Base-by-base conservation (phyloP, 768 basidiomycete genomes). In the Lyophyllum semitale region DNA sequence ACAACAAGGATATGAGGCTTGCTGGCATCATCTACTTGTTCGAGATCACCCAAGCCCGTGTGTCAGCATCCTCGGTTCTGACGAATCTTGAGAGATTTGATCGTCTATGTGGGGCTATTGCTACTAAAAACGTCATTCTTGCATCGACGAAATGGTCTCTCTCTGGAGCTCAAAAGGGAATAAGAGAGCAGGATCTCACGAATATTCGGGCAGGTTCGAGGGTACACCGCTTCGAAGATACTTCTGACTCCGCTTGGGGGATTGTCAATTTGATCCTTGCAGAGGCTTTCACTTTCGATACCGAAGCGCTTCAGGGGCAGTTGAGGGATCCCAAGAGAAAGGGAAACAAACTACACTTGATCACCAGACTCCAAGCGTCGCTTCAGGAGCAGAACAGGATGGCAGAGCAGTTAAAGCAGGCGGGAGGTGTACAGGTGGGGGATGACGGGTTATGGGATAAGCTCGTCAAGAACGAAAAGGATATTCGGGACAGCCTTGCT, bases 131-230 rank as follows among this genome's bases (percentile, higher is more conserved):
- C 18, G 53, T 60, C 32, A 30, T 60, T 13, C 53, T 60, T 1
- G 55, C 56, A 15, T 57, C 59, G n/a, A 57, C 59, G 17, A 60
- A 60, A 25, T 60, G 59, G 59, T 40, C 50, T 13, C 29, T 38
- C 9, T 52, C 52, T 51, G 49, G 53, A 1, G 51, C 40, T 22
- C 44, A 51, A n/a, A 42, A 32, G 18, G 53, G 54, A 18, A 20
- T 54, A 22, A 54, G 49, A 30, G 53, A 57, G 45, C 25, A 25
- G 1, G 51, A 57, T n/a, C 17, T 60, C 1, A 47, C 49, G 8
- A 48, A 51, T 0, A 53, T 57, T 6, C 52, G 56, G 23, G 49
- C 44, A 23, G 59, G 59, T 12, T 57, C 53, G n/a, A 43, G 56
- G 27, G 57, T 60, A 43, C 50, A 52, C 23, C 59, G 59, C n/a